phyloP scores from a whole-genome alignment of 2,329 filamentous ascomycete genomes.

The Zalaria obscura region DNA sequence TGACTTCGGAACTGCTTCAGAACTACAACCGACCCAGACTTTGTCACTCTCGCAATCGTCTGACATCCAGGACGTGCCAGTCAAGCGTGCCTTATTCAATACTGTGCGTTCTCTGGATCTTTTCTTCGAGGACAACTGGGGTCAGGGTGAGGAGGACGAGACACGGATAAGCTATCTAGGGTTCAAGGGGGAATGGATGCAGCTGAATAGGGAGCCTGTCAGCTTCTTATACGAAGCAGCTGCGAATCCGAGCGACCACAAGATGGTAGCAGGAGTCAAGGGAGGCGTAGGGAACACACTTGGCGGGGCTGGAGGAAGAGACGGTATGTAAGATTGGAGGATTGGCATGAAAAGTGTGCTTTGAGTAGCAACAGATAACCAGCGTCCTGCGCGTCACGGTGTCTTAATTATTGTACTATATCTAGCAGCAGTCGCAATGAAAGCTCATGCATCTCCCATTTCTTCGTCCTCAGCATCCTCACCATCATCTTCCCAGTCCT shows the following conservation, averaged over 20 bases:
- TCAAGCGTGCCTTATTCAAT: slow-evolving; percentile 80
- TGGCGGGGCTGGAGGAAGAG: slow-evolving; percentile 16
- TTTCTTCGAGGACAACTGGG: slow-evolving; percentile 88
- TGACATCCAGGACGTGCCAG: slow-evolving; percentile 74
- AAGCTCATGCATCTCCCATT: not conserved
- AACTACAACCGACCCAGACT: slow-evolving; percentile 56
- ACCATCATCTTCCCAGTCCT: slow-evolving; percentile 20
- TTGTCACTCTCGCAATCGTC: slow-evolving; percentile 64
- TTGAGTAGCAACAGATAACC: no score
- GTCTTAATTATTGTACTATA: no score
- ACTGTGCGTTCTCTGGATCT: slow-evolving; percentile 69
- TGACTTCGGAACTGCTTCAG: slow-evolving; percentile 66
- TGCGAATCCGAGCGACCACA: slow-evolving; percentile 80
- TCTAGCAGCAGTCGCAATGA: no score
- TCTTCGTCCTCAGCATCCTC: slow-evolving; percentile 20
- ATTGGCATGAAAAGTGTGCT: no score
- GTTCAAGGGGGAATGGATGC: slow-evolving; percentile 91
- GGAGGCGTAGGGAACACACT: slow-evolving; percentile 17
- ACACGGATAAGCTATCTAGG: slow-evolving; percentile 71
- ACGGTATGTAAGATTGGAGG: slow-evolving; percentile 4
- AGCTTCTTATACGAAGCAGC: slow-evolving; percentile 90
- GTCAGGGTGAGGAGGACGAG: slow-evolving; percentile 59
- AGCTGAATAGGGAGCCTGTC: slow-evolving; percentile 64
- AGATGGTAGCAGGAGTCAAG: slow-evolving; percentile 26
- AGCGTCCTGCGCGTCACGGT: no score